Percentiles rank a stretch among this genome's conserved stretches.
phyloP scores from a whole-genome alignment of 1,284 basidiomycete species.

The Austroboletus novae-zelandiae region DNA sequence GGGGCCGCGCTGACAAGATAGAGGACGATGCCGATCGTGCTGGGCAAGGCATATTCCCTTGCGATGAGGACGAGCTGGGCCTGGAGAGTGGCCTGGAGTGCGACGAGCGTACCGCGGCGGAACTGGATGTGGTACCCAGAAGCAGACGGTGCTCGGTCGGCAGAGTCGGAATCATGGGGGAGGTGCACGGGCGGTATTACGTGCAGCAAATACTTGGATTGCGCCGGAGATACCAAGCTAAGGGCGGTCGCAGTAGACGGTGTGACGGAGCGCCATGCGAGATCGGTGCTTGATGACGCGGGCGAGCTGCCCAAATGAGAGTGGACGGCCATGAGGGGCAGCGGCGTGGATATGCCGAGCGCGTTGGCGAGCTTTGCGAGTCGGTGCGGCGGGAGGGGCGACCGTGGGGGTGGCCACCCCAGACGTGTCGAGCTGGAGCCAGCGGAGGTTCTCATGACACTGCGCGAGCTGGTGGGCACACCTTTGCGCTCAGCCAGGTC shows the following conservation, averaged over 20 bases:
- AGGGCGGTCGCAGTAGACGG: slow-evolving; percentile 46
- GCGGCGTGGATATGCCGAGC: slow-evolving; percentile 70
- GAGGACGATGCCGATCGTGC: slow-evolving; percentile 71
- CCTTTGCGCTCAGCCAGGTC: not conserved
- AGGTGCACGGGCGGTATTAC: slow-evolving; percentile 70
- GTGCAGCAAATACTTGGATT: slow-evolving; percentile 70
- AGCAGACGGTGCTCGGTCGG: slow-evolving; percentile 49
- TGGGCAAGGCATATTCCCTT: slow-evolving; percentile 84
- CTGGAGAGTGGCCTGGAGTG: slow-evolving; percentile 68
- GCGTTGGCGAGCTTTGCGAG: slow-evolving; percentile 81
- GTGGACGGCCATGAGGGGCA: slow-evolving; percentile 47
- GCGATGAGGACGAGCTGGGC: slow-evolving; percentile 76
- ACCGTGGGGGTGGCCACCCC: slow-evolving; percentile 58
- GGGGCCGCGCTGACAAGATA: slow-evolving; percentile 60
- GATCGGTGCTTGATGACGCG: slow-evolving; percentile 38
- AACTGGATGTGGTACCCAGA: slow-evolving; percentile 78
- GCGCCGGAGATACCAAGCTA: slow-evolving; percentile 28
- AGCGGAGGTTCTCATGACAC: slow-evolving; percentile 11
- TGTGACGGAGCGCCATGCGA: slow-evolving; percentile 53
- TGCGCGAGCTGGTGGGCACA: not conserved
- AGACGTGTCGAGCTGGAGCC: not conserved
- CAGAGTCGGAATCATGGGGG: slow-evolving; percentile 53
- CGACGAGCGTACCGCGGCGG: slow-evolving; percentile 70
- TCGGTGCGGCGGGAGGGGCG: slow-evolving; percentile 69
- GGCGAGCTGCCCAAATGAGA: slow-evolving; percentile 28